phyloP scores from a whole-genome alignment of 2,329 filamentous ascomycete species.

The Ustilaginoidea virens region DNA sequence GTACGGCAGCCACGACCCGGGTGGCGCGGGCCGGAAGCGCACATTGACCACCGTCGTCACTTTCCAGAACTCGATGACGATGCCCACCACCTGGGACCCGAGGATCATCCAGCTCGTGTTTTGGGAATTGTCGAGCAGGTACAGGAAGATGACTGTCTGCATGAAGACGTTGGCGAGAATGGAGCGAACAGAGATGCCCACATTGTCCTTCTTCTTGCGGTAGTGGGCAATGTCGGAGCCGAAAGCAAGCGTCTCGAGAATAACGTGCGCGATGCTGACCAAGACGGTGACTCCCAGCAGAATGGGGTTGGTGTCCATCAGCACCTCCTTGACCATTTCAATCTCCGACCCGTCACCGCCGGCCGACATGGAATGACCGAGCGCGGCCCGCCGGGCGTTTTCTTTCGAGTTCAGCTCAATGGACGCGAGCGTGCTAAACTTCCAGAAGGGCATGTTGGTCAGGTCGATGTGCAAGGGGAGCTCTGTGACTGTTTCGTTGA shows the following conservation, averaged over 20 bases:
- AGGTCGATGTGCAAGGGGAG: slow-evolving; percentile 74
- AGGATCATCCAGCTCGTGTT: slow-evolving; percentile 99
- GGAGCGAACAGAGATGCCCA: slow-evolving; percentile 88
- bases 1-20: slow-evolving; percentile 63
- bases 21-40: slow-evolving; percentile 52
- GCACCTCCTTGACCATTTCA: slow-evolving; percentile 91
- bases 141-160: slow-evolving; percentile 91
- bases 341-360: slow-evolving; percentile 86
- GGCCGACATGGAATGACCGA: slow-evolving; percentile 53
- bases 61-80: slow-evolving; percentile 66
- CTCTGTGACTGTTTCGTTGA: slow-evolving; percentile 78
- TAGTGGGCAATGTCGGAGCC: slow-evolving; percentile 96
- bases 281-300: slow-evolving; percentile 72
- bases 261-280: slow-evolving; percentile 78
- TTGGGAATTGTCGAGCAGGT: slow-evolving; percentile 91
- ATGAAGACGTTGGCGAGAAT: slow-evolving; percentile 97
- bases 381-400: slow-evolving; percentile 61
- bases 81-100: slow-evolving; percentile 76
- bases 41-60: slow-evolving; percentile 92
- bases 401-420: slow-evolving; percentile 82
- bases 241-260: slow-evolving; percentile 93
- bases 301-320: slow-evolving; percentile 87
- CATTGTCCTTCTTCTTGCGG: slow-evolving; percentile 98
- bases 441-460: slow-evolving; percentile 72
- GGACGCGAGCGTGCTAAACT: slow-evolving; percentile 71